A percentile compares a stretch with the other conserved stretches of the same genome.
phyloP scores from a whole-genome alignment of 2,329 filamentous ascomycete genomes.

The Verticillium alfalfae region DNA sequence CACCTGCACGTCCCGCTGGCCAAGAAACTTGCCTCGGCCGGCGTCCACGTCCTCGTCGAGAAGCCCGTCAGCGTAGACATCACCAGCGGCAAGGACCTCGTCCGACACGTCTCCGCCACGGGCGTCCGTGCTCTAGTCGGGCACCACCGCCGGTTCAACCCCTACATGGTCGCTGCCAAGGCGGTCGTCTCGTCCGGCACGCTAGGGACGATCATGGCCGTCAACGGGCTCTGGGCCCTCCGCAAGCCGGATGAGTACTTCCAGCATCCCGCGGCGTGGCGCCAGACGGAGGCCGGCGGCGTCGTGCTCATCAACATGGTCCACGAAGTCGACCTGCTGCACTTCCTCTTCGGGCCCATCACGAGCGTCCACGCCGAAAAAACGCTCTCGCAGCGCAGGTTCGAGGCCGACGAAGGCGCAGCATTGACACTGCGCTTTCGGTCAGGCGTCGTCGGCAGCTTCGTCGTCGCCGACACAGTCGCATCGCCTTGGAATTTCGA shows the following conservation, averaged over 20 bases:
- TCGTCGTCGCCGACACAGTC: slow-evolving; percentile 46
- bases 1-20: slow-evolving; percentile 48
- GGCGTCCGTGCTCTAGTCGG: slow-evolving; percentile 45
- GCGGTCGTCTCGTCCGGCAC: slow-evolving; percentile 28
- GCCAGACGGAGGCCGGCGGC: slow-evolving; percentile 34
- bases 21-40: slow-evolving; percentile 37
- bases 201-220: slow-evolving; percentile 42
- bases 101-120: slow-evolving; percentile 17
- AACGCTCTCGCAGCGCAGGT: slow-evolving; percentile 33
- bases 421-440: slow-evolving; percentile 47
- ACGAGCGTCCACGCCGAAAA: slow-evolving; percentile 43
- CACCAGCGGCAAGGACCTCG: slow-evolving; percentile 23
- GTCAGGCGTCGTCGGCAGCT: slow-evolving; percentile 50
- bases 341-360: slow-evolving; percentile 50
- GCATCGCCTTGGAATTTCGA: slow-evolving; percentile 51
- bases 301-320: slow-evolving; percentile 53
- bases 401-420: slow-evolving; percentile 50
- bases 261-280: slow-evolving; percentile 39
- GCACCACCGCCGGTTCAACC: slow-evolving; percentile 56
- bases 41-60: slow-evolving; percentile 50
- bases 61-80: slow-evolving; percentile 47
- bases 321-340: slow-evolving; percentile 55
- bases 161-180: slow-evolving; percentile 45
- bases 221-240: slow-evolving; percentile 49
- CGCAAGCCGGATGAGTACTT: slow-evolving; percentile 49